A percentile compares a stretch with the other conserved stretches of the same genome.
Evolutionary conservation across 331 rosid species (phyloP).

Genomic region (Quercus lobata): DNA sequence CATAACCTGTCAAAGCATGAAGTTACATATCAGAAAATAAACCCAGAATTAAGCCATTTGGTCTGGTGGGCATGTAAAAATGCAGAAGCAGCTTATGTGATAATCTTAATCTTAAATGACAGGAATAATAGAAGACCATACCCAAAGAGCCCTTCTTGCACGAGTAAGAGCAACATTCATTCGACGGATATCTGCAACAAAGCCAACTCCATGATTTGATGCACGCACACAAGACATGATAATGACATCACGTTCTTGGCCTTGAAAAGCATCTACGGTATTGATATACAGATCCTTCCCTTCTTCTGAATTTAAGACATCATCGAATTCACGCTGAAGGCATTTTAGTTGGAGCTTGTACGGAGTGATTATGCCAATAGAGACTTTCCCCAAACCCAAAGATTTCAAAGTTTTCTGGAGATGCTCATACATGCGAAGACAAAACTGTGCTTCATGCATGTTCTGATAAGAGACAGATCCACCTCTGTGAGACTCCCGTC

Average conservation of each 20-base stretch:
- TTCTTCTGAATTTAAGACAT: slow-evolving; percentile 80
- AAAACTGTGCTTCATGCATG: slow-evolving; percentile 88
- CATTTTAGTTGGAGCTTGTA: slow-evolving; percentile 97
- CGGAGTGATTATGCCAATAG: slow-evolving; percentile 96
- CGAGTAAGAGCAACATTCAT: slow-evolving; percentile 99
- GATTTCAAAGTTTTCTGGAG: slow-evolving; percentile 70
- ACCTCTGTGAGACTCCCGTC: slow-evolving; percentile 97
- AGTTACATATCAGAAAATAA: slow-evolving; percentile 3
- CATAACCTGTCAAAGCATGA: slow-evolving; percentile 69
- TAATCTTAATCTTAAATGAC: not conserved
- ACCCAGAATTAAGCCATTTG: not conserved
- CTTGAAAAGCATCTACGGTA: slow-evolving; percentile 99
- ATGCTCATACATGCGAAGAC: slow-evolving; percentile 87
- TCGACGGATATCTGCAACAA: slow-evolving; percentile 92
- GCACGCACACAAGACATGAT: slow-evolving; percentile 99
- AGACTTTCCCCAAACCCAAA: slow-evolving; percentile 53
- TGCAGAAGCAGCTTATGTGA: not conserved
- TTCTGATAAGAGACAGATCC: slow-evolving; percentile 96
- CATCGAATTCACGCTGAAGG: slow-evolving; percentile 93
- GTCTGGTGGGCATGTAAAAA: not conserved
- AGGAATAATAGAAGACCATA: slow-evolving; percentile 25
- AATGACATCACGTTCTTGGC: slow-evolving; percentile 98
- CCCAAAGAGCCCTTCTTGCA: slow-evolving; percentile 99
- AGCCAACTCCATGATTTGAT: slow-evolving; percentile 92
- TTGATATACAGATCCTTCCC: slow-evolving; percentile 93